Evolutionary conservation across 176 grass and related monocot genomes (phyloP).

Genomic region (Carex scoparia): DNA sequence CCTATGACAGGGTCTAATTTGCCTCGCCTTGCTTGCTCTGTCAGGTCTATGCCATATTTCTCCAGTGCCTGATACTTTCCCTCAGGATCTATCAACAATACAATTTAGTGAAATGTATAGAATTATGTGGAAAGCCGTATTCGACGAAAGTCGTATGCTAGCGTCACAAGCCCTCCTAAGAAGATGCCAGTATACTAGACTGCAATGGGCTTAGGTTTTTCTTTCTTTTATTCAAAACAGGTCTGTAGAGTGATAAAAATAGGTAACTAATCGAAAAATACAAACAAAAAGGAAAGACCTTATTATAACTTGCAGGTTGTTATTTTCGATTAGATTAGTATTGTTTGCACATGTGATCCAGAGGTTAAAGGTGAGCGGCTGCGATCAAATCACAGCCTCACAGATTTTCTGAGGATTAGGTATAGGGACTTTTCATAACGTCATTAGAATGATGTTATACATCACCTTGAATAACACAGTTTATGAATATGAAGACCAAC

Average conservation of each 20-base stretch:
- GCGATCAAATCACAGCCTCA: background rate
- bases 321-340: background rate
- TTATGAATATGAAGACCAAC: background rate
- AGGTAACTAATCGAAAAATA: background rate
- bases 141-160: background rate
- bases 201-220: background rate
- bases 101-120: background rate
- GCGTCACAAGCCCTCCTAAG: background rate
- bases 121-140: background rate
- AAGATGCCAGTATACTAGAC: background rate
- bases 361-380: background rate
- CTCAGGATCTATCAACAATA: constrained; percentile 66
- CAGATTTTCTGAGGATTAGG: background rate
- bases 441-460: background rate
- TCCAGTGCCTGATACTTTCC: constrained; percentile 85
- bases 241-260: background rate
- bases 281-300: background rate
- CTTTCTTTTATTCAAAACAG: background rate
- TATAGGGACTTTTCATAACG: background rate
- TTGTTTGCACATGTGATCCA: background rate
- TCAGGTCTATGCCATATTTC: constrained; percentile 96
- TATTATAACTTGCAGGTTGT: background rate
- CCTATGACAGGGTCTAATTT: constrained; percentile 95
- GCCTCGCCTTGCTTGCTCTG: constrained; percentile 73
- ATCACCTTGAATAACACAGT: background rate